Base-by-base conservation (phyloP, 2,329 filamentous ascomycete species). In the Cryphonectria parasitica region DNA sequence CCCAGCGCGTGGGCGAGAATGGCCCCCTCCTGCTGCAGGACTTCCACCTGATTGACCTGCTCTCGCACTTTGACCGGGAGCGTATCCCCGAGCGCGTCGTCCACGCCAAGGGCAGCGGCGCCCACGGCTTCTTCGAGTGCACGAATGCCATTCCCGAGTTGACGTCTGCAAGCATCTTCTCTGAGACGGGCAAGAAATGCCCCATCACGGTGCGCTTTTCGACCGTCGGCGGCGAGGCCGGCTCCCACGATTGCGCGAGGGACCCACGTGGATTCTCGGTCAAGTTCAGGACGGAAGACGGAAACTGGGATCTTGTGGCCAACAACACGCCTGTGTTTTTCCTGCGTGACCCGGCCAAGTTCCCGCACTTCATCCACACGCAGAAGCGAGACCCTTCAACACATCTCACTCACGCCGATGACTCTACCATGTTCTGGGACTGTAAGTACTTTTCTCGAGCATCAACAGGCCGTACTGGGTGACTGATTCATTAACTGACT, bases 271-370 rank as follows among this genome's bases (percentile, higher is more conserved):
- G 92, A 0, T 93, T 94, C 76, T 86, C 90, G 1, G 84, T 92
- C 73, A 94, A 93, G 81, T 91, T 94, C 80, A 86, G 90, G 52
- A 93, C 91, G 0, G 88, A 90, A 25, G 88, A 93, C 75, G 91
- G 91, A n/a, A 92, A 92, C 75, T 91, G 88, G 86, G 90, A 92
- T 76, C 84, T 90, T 79, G 90, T 93, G 10, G 88, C 87, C 72
- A 92, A 92, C 78, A 93, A 93, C 77, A 92, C 90, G 0, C 91
- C 91, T 0, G 88, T 92, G 2, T 94, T 93, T 84, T 93, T 94
- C 80, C 77, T 93, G n/a, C 84, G 91, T 67, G 91, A 93, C 73
- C 89, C 91, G 0, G 86, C 89, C 73, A 93, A 93, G 79, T 93
- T 92, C 77, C 91, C 91, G 34, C 83, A 90, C 76, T 90, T 92